Percentiles rank a stretch among this genome's conserved stretches.
These are phyloP conservation scores for Aschersonia sp. DNA, from an alignment of 2,329 filamentous ascomycete genomes.

Conservation along the genomic window DNA sequence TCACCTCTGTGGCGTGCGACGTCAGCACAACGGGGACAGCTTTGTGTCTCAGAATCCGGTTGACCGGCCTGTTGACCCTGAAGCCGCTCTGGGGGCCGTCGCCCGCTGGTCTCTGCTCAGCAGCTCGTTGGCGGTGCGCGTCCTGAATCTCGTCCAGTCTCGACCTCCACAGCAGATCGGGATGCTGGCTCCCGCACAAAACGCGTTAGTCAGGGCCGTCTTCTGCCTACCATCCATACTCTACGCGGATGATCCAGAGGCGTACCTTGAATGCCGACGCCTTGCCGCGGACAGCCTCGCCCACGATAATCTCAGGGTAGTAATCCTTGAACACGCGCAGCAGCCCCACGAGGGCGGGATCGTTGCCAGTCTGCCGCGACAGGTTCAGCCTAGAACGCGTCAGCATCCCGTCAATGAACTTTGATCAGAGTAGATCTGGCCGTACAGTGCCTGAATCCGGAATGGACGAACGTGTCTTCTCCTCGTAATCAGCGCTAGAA, in stretches of 20 bases:
- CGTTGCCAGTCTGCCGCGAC: slow-evolving; percentile 50
- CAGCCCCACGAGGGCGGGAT: slow-evolving; percentile 59
- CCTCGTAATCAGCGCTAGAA: slow-evolving; percentile 65
- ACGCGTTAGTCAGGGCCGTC: no score
- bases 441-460: slow-evolving; percentile 62
- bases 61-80: slow-evolving; percentile 39
- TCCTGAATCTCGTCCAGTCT: slow-evolving; percentile 55
- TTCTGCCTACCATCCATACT: no score
- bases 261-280: slow-evolving; percentile 46
- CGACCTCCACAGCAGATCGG: slow-evolving; percentile 61
- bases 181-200: slow-evolving; percentile 35
- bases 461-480: slow-evolving; percentile 75
- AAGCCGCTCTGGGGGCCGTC: slow-evolving; percentile 35
- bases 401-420: not conserved
- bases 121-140: slow-evolving; percentile 32
- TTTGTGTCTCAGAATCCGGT: slow-evolving; percentile 15
- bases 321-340: slow-evolving; percentile 80
- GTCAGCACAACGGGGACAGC: slow-evolving; percentile 59
- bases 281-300: slow-evolving; percentile 46
- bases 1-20: slow-evolving; percentile 53
- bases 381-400: slow-evolving; percentile 32
- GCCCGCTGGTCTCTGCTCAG: slow-evolving; percentile 16
- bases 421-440: not conserved
- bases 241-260: not conserved
- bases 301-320: slow-evolving; percentile 76